A percentile compares a stretch with the other conserved stretches of the same genome.
These are phyloP conservation scores for Cryphonectria carpinicola DNA, from an alignment of 2,329 filamentous ascomycete genomes.

Conservation along the genomic window DNA sequence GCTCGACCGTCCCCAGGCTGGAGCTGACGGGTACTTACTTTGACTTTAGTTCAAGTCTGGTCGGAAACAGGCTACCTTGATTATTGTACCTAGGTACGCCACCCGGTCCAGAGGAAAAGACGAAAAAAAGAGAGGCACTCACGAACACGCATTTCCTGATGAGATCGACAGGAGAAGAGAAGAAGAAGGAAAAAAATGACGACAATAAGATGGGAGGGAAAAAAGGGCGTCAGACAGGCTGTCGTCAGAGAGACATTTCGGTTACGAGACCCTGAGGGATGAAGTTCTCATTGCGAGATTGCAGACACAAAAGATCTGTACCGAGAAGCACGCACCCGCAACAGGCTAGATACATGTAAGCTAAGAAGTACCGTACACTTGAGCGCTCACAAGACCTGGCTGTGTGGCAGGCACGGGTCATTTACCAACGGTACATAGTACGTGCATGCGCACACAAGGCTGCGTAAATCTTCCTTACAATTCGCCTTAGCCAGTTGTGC, in stretches of 20 bases:
- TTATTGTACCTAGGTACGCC: background rate
- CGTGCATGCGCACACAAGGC: background rate
- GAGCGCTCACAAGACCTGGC: background rate
- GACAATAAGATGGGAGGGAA: too few relatives aligned
- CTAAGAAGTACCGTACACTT: background rate
- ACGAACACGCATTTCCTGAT: background rate
- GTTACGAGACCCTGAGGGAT: background rate
- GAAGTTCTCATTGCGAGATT: slow-evolving; percentile 1
- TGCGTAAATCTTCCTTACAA: background rate
- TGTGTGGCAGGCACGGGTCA: background rate
- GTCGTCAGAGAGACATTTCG: background rate
- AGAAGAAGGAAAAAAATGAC: background rate
- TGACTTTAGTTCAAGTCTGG: background rate
- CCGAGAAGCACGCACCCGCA: background rate
- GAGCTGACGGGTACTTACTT: background rate
- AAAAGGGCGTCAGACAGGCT: background rate
- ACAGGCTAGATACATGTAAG: background rate
- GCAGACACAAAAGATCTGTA: background rate
- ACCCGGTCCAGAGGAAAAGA: background rate
- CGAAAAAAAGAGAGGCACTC: background rate
- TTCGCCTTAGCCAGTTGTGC: background rate
- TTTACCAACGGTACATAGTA: background rate
- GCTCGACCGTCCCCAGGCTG: background rate
- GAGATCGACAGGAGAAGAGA: background rate
- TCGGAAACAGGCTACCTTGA: background rate